Evolutionary conservation across 225 moss, liverwort and hornwort genomes (phyloP), one percentile per base, ranked within the genome.

Genomic region (Ulota crispa): DNA sequence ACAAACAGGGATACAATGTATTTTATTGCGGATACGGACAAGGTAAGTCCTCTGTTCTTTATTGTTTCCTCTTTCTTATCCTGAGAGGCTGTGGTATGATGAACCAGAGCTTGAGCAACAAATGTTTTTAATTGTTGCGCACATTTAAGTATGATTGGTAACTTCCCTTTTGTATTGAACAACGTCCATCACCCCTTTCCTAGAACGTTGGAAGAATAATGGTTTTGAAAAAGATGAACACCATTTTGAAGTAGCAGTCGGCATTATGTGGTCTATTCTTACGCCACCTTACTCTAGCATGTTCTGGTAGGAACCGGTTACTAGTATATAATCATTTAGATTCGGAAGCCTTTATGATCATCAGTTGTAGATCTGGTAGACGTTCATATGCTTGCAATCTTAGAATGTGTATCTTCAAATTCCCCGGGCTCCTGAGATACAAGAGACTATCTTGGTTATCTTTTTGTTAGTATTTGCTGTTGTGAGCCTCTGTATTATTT

Each of bases 1-100:
- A 96, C 96, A 43, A 94, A 85, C 61, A 92, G 91, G 80, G 94
- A 96, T 84, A 96, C 96, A 24, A 96, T 96, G 96, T 94, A 93
- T 55, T 96, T 96, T 83, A 93, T 96, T 14, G 96, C 94, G 3
- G 94, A 94, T 75, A 92, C 93, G 21, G 96, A 96, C 70, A 96
- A 94, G 89, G 89, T 89, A 36, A 63, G 41, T 34, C 42, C 56
- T 73, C 61, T 72, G 5, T 65, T 75, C 23, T 50, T 11, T 15
- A 23, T 23, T 23, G 14, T 72, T 53, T 78, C 37, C 7, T 53
- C 59, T 73, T 47, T 41, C 72, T 52, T 42, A 24, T 20, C 61
- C 41, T 59, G n/a, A 63, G n/a, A 18, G 72, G 47, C 4, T 81
- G 77, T 50, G 24, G 34, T 65, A 64, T 15, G 24, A n/a, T 65